phyloP scores from a whole-genome alignment of 2,329 filamentous ascomycete genomes.

The Calonectria pteridis region DNA sequence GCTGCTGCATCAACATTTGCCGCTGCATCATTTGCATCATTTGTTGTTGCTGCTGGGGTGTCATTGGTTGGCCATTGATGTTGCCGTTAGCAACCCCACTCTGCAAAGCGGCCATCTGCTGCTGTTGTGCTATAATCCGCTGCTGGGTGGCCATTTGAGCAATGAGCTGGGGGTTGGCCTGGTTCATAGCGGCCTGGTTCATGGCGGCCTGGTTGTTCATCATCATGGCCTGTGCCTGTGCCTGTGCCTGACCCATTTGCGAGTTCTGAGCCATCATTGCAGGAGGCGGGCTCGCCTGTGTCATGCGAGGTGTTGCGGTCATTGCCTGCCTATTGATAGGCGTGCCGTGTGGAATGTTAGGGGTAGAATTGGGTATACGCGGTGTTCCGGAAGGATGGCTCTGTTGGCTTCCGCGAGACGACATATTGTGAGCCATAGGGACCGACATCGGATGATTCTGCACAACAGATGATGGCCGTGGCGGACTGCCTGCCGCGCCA shows the following conservation, averaged over 20 bases:
- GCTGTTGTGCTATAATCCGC: constrained; percentile 59
- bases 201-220: constrained; percentile 62
- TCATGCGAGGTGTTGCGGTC: constrained; percentile 71
- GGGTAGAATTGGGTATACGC: constrained; percentile 71
- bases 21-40: constrained; percentile 55
- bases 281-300: constrained; percentile 72
- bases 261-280: constrained; percentile 69
- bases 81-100: constrained; percentile 51
- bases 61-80: constrained; percentile 53
- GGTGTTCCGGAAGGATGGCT: constrained; percentile 75
- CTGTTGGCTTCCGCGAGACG: constrained; percentile 73
- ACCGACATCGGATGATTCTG: constrained; percentile 70
- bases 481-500: constrained; percentile 76
- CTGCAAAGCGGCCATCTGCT: constrained; percentile 58
- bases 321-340: constrained; percentile 67
- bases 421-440: constrained; percentile 73
- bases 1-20: constrained; percentile 55
- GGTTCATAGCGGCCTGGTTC: constrained; percentile 57
- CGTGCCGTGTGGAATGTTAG: constrained; percentile 71
- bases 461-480: constrained; percentile 74
- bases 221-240: constrained; percentile 58
- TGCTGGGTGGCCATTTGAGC: constrained; percentile 64
- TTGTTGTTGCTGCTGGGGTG: constrained; percentile 53
- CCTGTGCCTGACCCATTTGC: constrained; percentile 60
- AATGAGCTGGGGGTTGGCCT: constrained; percentile 53